Conservation (phyloP, 2,329 filamentous ascomycete species). For the Pestalotiopsis sp. region DNA sequence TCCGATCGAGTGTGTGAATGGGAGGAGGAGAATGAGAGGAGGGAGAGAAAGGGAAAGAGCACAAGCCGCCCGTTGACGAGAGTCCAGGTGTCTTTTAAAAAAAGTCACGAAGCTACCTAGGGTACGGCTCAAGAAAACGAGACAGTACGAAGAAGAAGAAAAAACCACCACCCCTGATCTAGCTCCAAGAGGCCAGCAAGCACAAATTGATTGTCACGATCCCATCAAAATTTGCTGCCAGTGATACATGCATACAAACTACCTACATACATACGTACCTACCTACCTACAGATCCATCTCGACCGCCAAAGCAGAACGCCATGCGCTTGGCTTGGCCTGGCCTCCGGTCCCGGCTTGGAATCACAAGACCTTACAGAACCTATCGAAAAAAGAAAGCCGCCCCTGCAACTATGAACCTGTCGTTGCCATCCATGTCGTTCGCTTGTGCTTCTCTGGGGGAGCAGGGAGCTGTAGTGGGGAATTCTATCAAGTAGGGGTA, state of each 20-base stretch:
- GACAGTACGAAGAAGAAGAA: background rate
- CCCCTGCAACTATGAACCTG: background rate
- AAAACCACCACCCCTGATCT: background rate
- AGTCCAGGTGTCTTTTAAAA: background rate
- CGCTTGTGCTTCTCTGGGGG: background rate
- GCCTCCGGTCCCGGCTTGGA: background rate
- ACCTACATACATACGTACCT: background rate
- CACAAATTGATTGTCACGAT: background rate
- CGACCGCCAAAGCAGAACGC: background rate
- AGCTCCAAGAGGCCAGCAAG: background rate
- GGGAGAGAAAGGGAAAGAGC: background rate
- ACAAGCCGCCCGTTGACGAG: background rate
- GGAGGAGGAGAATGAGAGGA: background rate
- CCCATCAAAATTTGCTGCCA: background rate
- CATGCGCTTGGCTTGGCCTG: background rate
- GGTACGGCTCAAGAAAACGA: too few species aligned
- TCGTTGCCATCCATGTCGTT: background rate
- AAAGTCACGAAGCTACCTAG: background rate
- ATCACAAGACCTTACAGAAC: background rate
- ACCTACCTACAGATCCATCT: background rate
- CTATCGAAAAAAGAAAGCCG: background rate
- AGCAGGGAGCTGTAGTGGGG: conserved; percentile 5
- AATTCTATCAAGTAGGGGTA: background rate
- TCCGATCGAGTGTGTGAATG: background rate
- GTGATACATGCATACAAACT: background rate